These are phyloP conservation scores for Fraxinus americana DNA, from an alignment of 257 asterid species.

Conservation along the genomic window DNA sequence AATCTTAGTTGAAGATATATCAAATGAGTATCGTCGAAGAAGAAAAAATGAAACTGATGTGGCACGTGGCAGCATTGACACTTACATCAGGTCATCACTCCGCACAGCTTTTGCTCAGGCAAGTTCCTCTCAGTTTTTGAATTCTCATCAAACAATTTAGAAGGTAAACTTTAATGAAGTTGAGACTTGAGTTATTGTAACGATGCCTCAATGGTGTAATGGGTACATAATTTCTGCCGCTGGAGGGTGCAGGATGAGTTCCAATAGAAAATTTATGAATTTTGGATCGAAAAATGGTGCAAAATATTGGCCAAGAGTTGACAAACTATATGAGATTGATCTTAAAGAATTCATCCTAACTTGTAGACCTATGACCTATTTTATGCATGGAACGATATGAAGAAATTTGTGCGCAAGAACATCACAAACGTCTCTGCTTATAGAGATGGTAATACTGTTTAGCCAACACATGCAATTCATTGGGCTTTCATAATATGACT, in stretches of 20 bases:
- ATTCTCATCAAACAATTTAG: not conserved
- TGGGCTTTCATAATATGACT: no score
- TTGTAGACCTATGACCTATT: not conserved
- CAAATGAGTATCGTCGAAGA: constrained; percentile 89
- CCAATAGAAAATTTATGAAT: not conserved
- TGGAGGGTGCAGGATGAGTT: not conserved
- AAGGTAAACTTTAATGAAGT: not conserved
- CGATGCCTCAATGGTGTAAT: not conserved
- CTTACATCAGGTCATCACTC: constrained; percentile 92
- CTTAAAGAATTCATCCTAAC: not conserved
- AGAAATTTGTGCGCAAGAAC: no score
- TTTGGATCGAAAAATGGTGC: not conserved
- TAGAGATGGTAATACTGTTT: no score
- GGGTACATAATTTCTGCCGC: not conserved
- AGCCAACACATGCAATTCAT: no score
- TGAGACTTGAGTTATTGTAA: not conserved
- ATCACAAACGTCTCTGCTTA: no score
- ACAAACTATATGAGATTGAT: not conserved
- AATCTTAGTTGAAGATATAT: constrained; percentile 90
- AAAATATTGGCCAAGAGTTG: not conserved
- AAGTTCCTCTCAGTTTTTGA: constrained; percentile 34
- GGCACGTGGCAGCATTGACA: constrained; percentile 87
- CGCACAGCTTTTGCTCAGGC: constrained; percentile 99
- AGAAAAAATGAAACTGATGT: constrained; percentile 91
- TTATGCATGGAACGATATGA: no score